Percentiles rank a stretch among this genome's conserved stretches.
These are phyloP conservation scores for Malassezia psittaci DNA, from an alignment of 1,284 basidiomycete genomes.

Conservation along the genomic window DNA sequence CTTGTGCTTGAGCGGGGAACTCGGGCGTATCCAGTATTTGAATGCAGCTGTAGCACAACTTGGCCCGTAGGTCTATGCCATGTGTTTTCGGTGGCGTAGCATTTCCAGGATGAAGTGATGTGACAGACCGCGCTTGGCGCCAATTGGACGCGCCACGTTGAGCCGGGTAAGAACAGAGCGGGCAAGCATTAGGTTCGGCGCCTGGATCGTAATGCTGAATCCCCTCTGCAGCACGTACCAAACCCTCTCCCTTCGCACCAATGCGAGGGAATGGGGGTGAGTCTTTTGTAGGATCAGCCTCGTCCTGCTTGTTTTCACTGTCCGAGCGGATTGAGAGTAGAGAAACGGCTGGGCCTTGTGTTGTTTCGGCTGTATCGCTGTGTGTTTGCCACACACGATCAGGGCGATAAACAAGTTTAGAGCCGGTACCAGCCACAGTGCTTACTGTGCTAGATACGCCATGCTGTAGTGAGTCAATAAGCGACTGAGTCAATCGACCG, in stretches of 20 bases:
- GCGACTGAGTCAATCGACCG: constrained; percentile 29
- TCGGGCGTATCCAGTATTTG: constrained; percentile 17
- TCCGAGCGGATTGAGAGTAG: neutral
- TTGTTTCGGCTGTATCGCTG: neutral
- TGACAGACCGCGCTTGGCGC: constrained; percentile 34
- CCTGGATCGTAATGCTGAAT: constrained; percentile 17
- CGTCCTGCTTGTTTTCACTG: neutral
- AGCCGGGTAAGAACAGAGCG: constrained; percentile 33
- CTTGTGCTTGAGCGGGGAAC: neutral
- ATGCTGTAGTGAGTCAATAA: constrained; percentile 34
- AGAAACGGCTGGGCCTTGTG: neutral
- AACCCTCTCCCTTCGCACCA: constrained; percentile 23
- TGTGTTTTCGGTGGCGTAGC: neutral
- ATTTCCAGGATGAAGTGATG: constrained; percentile 1
- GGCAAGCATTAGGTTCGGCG: constrained; percentile 20
- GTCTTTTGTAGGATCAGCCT: neutral
- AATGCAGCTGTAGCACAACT: constrained; percentile 25
- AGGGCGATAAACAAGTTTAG: constrained; percentile 35
- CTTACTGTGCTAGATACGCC: constrained; percentile 39
- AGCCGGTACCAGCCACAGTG: constrained; percentile 34
- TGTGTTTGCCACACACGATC: neutral
- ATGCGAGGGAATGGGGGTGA: constrained; percentile 18
- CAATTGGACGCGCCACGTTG: constrained; percentile 26
- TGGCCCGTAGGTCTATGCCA: neutral
- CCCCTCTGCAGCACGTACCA: constrained; percentile 21